Evolutionary conservation across 169 alveolate genomes (phyloP), one percentile per base, ranked within the genome.

Genomic region (Cryptosporidium parvum): DNA sequence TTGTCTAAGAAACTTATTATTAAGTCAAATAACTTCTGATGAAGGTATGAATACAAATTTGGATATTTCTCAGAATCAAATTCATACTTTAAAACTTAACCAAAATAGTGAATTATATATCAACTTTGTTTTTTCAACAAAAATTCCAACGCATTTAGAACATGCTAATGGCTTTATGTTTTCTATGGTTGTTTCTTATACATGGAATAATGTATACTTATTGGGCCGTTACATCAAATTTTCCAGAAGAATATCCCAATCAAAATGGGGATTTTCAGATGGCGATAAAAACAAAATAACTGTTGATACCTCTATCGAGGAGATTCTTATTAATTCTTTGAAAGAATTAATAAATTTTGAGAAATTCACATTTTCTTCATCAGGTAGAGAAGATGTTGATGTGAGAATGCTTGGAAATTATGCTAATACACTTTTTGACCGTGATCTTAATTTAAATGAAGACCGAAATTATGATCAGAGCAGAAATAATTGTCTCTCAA

Each of bases 331-430:
- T 14, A 67, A 91, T 91, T 72, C 92, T 69, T 84, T 75, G 73
- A 86, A 53, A n/a, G 75, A 65, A 42, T 45, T 65, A 86, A 68
- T 52, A 37, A 26, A 52, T 26, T 84, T 68, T 70, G 69, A 18
- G 9, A 71, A 70, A 53, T 16, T 68, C 42, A 86, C 91, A 35
- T 89, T 86, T 69, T 87, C 86, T 69, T 93, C 94, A 0, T 94
- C 96, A 56, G 98, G 98, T n/a, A 85, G 98, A 65, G 97, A 96
- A 91, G 98, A 96, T 75, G 85, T 95, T 42, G 98, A 96, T 91
- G 98, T 94, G 1, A 85, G 98, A 53, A 96, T 96, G 98, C 94
- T 96, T 51, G 97, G 98, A 1, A 69, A 44, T 8, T n/a, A 56
- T 9, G 72, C 53, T 1, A 31, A 18, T n/a, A 2, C 52, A 6